Evolutionary conservation across 2,329 filamentous ascomycete species (phyloP), one percentile per base, ranked within the genome.

Genomic region (Akanthomyces dipterigenus): DNA sequence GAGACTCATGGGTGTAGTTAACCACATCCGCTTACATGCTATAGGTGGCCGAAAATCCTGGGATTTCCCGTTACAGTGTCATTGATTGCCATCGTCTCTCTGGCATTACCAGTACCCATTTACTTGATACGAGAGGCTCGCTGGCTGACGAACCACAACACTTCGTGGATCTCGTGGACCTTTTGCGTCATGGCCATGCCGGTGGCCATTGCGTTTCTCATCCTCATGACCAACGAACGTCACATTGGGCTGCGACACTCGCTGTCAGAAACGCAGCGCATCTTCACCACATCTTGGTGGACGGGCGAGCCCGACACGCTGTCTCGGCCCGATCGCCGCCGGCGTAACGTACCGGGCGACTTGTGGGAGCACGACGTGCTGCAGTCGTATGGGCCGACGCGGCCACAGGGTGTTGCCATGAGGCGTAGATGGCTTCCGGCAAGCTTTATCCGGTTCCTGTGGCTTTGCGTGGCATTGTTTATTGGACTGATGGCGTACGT

Each of bases 161-260:
- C 86, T 1, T 79, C 82, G 2, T 89, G 86, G 86, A 86, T 88
- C 64, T 81, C 82, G 9, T 88, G 86, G 83, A 88, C 86, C 0
- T 89, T 89, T 71, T 77, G 86, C 68, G 85, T 85, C 67, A 89
- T 89, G 86, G 84, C 85, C 46, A 78, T 88, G 75, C 86, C 86
- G 2, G 83, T 88, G n/a, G 77, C 82, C 50, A 84, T 87, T 62
- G 86, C 86, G 20, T 86, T 87, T 68, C 73, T 80, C 62, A 86
- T 88, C 65, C 77, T 89, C 22, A 80, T 86, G 69, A 82, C 80
- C 38, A 83, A 87, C 63, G 83, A 87, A 72, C 81, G 86, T 9
- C 85, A 88, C 65, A 78, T 88, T 2, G 77, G 82, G 26, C 78
- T 86, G 24, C 82, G 85, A 18, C 79, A 86, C 65, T 81, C 82